Percentiles rank a stretch among this genome's conserved stretches.
Conservation (phyloP, 441 rosid species). For the Erysimum cheiri region DNA sequence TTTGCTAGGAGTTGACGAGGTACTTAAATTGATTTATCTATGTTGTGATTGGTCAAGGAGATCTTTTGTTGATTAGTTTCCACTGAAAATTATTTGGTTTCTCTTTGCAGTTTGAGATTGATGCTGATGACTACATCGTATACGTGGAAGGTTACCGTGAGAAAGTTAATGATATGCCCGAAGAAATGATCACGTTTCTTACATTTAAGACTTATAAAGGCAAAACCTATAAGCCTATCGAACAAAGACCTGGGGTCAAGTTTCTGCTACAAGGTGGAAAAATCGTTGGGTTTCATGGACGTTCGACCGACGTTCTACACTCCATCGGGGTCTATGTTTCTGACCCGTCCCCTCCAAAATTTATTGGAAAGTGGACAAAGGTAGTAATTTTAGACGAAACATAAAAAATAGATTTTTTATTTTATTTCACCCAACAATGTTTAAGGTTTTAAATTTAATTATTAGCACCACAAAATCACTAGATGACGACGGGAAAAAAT, state of each 20-base stretch:
- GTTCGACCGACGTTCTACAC: conserved; percentile 34
- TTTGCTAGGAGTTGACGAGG: conserved; percentile 27
- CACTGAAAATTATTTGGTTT: neutral
- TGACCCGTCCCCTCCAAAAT: too few species aligned
- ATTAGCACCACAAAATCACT: neutral
- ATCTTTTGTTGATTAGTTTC: neutral
- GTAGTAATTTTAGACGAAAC: too few species aligned
- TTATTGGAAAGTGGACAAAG: too few species aligned
- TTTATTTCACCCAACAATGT: too few species aligned
- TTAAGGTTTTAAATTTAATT: neutral
- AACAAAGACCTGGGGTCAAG: neutral
- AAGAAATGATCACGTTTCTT: conserved; percentile 29
- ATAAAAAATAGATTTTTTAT: too few species aligned
- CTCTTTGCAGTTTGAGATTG: conserved; percentile 35
- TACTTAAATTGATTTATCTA: neutral
- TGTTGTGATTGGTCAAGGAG: neutral
- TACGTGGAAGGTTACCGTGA: conserved; percentile 40
- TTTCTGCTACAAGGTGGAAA: conserved; percentile 41
- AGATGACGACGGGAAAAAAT: neutral
- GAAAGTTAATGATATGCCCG: neutral
- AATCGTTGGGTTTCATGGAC: conserved; percentile 40
- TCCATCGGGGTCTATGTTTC: conserved; percentile 31
- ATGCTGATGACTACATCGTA: conserved; percentile 35
- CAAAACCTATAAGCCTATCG: conserved; percentile 16
- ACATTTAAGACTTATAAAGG: conserved; percentile 32